Percentiles rank a stretch among this genome's conserved stretches.
These are phyloP conservation scores for Psilocybe sp. DNA, from an alignment of 768 basidiomycete genomes.

Conservation along the genomic window DNA sequence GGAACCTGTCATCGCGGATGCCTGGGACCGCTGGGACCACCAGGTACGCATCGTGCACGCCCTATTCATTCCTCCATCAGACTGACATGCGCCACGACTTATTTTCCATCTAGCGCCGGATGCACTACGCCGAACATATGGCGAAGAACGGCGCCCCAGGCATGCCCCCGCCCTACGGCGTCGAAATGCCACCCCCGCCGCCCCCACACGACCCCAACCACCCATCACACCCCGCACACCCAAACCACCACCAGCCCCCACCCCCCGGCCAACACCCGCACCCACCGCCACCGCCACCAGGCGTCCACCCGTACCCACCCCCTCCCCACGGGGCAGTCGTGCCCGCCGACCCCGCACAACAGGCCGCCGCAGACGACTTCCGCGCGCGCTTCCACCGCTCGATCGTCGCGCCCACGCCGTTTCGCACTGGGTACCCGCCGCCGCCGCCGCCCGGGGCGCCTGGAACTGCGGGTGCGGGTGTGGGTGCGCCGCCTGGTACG, in stretches of 20 bases:
- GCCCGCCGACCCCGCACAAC: constrained; percentile 5
- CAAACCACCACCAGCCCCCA: constrained; percentile 22
- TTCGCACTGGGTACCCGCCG: constrained; percentile 29
- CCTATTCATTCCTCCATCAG: constrained; percentile 3
- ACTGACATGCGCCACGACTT: constrained; percentile 6
- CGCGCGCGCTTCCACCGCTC: constrained; percentile 65
- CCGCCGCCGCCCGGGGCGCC: neutral
- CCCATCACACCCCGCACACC: constrained; percentile 16
- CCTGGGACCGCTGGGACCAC: constrained; percentile 86
- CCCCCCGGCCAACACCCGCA: constrained; percentile 11
- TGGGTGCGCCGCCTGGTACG: no score
- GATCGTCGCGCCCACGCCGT: constrained; percentile 59
- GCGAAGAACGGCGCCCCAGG: constrained; percentile 29
- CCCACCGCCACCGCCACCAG: no score
- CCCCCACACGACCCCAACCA: constrained; percentile 18
- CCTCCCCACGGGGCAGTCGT: constrained; percentile 1
- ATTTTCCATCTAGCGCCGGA: constrained; percentile 28
- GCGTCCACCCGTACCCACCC: neutral
- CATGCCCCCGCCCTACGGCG: constrained; percentile 27
- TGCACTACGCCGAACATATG: constrained; percentile 40
- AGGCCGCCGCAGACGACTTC: constrained; percentile 45
- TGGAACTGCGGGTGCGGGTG: no score
- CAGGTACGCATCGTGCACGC: constrained; percentile 45
- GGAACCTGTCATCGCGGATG: constrained; percentile 78
- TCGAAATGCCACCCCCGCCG: constrained; percentile 19